Conservation (phyloP, 1,284 basidiomycete species). For the Pseudozyma sp. region DNA sequence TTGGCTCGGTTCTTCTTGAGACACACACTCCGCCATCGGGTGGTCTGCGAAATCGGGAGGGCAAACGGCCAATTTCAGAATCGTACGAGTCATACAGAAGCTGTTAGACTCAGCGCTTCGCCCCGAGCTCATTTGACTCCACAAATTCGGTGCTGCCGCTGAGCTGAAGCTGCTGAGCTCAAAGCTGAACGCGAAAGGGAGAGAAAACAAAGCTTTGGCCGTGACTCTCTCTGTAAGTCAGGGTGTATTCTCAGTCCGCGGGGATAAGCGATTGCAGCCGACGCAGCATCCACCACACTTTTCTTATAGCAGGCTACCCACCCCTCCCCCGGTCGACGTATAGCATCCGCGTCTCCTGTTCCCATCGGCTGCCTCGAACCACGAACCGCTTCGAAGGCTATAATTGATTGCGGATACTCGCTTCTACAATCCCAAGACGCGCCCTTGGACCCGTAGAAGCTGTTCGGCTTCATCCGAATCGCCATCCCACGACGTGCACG, state of each 20-base stretch:
- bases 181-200: neutral
- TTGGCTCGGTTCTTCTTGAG: conserved; percentile 12
- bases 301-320: too few species aligned
- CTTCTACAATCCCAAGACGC: too few species aligned
- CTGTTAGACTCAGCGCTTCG: too few species aligned
- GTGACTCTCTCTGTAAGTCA: neutral
- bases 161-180: neutral
- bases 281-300: neutral
- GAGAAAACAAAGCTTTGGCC: neutral
- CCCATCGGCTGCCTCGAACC: neutral
- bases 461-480: too few species aligned
- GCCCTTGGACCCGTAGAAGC: too few species aligned
- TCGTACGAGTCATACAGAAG: neutral
- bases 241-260: neutral
- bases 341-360: neutral
- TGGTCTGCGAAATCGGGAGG: too few species aligned
- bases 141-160: too few species aligned
- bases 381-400: too few species aligned
- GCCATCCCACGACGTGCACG: too few species aligned
- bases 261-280: neutral
- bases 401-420: too few species aligned
- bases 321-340: too few species aligned
- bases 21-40: neutral
- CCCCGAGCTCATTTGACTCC: too few species aligned
- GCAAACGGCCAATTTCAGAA: neutral